Evolutionary conservation across 1,284 basidiomycete genomes (phyloP), one percentile per base, ranked within the genome.

Genomic region (Cryptococcus sp.): DNA sequence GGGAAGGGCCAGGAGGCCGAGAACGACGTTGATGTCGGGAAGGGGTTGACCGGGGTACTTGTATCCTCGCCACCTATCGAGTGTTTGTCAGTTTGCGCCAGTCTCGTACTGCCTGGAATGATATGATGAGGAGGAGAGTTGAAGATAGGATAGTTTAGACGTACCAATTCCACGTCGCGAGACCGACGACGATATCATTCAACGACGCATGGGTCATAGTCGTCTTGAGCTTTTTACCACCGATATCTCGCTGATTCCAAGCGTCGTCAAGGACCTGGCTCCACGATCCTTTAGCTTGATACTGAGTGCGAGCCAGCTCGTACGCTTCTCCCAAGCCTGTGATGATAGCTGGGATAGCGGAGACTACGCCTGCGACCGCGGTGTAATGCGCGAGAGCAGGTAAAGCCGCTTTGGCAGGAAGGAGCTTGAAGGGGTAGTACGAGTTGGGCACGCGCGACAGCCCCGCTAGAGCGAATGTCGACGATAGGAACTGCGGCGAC

Each of bases 161-260:
- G 49, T 47, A 68, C 68, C 68, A 72, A 55, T 73, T 75, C 49
- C 54, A 70, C 10, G 55, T 60, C 2, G 69, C 72, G 23, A 74
- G 48, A n/a, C 50, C 68, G 26, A 73, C 63, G n/a, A 72, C 70
- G 20, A 63, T 44, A 52, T 73, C 70, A 49, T 74, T 75, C 62
- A 75, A 53, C 41, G 58, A 63, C 17, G 73, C 69, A 61, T 75
- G 73, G n/a, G 59, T 69, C 16, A 74, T 52, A 5, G 70, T 73
- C 52, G 62, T 68, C 62, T 71, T 70, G 46, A 74, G 56, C 57
- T 74, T 75, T 48, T 57, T 59, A 11, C 70, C 70, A 0, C 58
- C 61, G 10, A 62, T 55, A 52, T 72, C 69, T 43, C 58, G 61
- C 64, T 59, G 64, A 40, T 67, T 65, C 53, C 55, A 66, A 8